Evolutionary conservation across 768 basidiomycete genomes (phyloP), one percentile per base, ranked within the genome.

Genomic region (Suillus weaverae): DNA sequence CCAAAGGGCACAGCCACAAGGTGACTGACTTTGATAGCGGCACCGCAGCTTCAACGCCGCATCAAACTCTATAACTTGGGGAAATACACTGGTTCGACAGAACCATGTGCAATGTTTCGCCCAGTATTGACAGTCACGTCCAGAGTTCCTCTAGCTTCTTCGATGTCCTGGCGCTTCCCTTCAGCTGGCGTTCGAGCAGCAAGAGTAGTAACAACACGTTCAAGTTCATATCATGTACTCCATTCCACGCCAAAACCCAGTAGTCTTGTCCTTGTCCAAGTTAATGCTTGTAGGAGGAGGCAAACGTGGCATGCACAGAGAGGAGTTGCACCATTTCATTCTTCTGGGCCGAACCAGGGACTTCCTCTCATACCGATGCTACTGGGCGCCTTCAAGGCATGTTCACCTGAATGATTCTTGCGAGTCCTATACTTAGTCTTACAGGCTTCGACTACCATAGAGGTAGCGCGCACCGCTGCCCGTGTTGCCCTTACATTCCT

Each of bases 401-500:
- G 77, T 68, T 60, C 4, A 35, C 22, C 39, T 35, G 48, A 16
- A 32, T 60, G 16, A 46, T 41, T 46, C 3, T 30, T 44, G 64
- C 62, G 57, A 43, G 46, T 39, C 59, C 57, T 57, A 8, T n/a
- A 63, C 43, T 61, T 55, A 16, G 16, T 33, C 20, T 20, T 48
- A 11, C 67, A 95, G 93, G 83, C 89, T 1, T 92, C 92, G 5
- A 83, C 86, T n/a, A 84, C 88, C 0, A 79, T 95, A 59, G 88
- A 90, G 70, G 48, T 89, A n/a, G 85, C 86, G 18, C 84, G 89
- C 56, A 91, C 87, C 9, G 85, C 86, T 50, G 87, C 83, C 51
- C 85, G 93, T 64, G 81, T 95, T 60, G 87, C 86, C 0, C 80
- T 95, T 38, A 93, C 91, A 0, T 86, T 95, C 66, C 78, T 92